Evolutionary conservation across 176 grass and related monocot species (phyloP).

Genomic region (Dendrocalamus sinicus): DNA sequence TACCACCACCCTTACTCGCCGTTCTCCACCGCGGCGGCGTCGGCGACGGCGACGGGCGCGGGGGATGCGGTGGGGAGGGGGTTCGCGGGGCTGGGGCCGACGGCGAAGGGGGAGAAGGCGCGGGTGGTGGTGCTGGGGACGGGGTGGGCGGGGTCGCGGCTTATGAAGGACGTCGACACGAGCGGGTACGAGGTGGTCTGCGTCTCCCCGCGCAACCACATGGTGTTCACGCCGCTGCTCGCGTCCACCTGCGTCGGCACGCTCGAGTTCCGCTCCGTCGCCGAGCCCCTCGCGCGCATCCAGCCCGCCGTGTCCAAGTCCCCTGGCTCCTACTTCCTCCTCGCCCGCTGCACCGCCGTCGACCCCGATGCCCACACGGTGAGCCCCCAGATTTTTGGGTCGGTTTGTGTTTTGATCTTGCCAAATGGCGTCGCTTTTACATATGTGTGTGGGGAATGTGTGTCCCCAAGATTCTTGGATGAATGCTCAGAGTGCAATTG

Average conservation of each 20-base stretch:
- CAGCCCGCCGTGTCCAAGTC: slow-evolving; percentile 80
- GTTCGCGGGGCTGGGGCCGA: slow-evolving; percentile 65
- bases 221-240: slow-evolving; percentile 99
- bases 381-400: slow-evolving; percentile 23
- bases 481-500: neutral
- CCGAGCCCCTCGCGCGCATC: slow-evolving; percentile 79
- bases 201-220: slow-evolving; percentile 95
- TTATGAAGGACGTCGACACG: slow-evolving; percentile 92
- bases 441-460: neutral
- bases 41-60: neutral
- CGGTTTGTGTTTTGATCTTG: neutral
- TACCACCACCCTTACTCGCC: neutral
- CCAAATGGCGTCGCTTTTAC: slow-evolving; percentile 15
- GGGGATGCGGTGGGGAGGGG: slow-evolving; percentile 29
- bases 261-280: slow-evolving; percentile 98
- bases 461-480: slow-evolving; percentile 38
- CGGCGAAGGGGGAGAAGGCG: slow-evolving; percentile 74
- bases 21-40: slow-evolving; percentile 31
- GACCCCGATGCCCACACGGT: slow-evolving; percentile 76
- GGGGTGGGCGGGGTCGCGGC: slow-evolving; percentile 85
- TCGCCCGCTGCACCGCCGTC: slow-evolving; percentile 73
- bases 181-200: slow-evolving; percentile 81
- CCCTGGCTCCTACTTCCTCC: slow-evolving; percentile 85
- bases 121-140: slow-evolving; percentile 91
- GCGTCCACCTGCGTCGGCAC: slow-evolving; percentile 98